These are phyloP conservation scores for Diaporthe sp. DNA, from an alignment of 2,329 filamentous ascomycete species.

Conservation along the genomic window DNA sequence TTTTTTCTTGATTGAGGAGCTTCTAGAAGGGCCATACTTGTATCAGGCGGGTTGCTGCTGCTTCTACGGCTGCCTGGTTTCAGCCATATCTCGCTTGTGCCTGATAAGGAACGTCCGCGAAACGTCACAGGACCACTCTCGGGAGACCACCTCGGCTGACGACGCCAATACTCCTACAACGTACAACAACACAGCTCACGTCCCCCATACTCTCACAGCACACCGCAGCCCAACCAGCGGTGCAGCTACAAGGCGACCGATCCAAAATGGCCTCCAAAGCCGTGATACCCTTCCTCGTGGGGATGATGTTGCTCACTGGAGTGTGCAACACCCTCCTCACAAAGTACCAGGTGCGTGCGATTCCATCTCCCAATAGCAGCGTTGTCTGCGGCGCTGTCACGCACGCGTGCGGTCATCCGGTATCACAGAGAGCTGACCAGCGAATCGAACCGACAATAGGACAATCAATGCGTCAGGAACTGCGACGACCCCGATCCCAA, in stretches of 20 bases:
- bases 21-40: not conserved
- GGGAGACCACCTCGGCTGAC: conserved; percentile 22
- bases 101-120: conserved; percentile 24
- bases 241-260: not conserved
- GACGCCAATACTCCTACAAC: not conserved
- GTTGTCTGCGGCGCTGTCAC: conserved; percentile 2
- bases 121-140: conserved; percentile 28
- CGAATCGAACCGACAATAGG: conserved; percentile 57
- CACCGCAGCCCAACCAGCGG: not conserved
- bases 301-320: conserved; percentile 95
- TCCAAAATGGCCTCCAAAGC: conserved; percentile 74
- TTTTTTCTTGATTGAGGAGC: not conserved
- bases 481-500: conserved; percentile 78
- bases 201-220: not conserved
- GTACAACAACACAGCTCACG: conserved; percentile 12
- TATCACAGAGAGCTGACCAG: conserved; percentile 13
- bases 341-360: conserved; percentile 83
- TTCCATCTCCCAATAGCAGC: not conserved
- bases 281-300: conserved; percentile 85
- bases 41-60: not conserved
- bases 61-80: not conserved
- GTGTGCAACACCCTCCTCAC: conserved; percentile 97
- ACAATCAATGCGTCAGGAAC: conserved; percentile 96
- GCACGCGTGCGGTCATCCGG: not conserved
- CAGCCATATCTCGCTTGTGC: conserved; percentile 24